Conservation (phyloP, 2,329 filamentous ascomycete species). For the Fusarium fujikuroi region DNA sequence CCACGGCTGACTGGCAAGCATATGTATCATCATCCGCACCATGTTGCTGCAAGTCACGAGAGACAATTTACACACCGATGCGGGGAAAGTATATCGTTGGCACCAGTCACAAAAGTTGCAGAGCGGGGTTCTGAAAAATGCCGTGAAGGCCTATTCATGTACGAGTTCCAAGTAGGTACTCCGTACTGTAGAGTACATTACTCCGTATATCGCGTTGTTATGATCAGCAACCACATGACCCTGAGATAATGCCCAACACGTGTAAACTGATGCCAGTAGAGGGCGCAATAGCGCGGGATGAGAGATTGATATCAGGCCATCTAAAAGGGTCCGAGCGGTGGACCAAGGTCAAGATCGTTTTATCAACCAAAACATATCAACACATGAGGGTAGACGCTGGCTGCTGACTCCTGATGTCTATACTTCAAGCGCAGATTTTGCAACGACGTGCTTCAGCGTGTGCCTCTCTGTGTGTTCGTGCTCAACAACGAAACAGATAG, state of each 20-base stretch:
- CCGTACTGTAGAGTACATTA: background rate
- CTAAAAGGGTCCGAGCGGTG: constrained; percentile 19
- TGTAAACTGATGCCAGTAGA: constrained; percentile 8
- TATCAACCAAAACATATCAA: background rate
- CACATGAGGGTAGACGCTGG: background rate
- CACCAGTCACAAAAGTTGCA: constrained; percentile 19
- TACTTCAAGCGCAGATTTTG: background rate
- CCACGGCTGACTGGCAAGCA: constrained; percentile 5
- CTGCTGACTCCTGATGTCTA: background rate
- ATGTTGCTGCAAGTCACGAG: constrained; percentile 31
- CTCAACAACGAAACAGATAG: background rate
- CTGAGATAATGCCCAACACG: constrained; percentile 29
- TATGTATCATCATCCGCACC: constrained; percentile 12
- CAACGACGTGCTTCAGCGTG: background rate
- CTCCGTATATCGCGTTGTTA: background rate
- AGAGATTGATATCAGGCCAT: constrained; percentile 13
- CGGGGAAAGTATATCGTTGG: constrained; percentile 28
- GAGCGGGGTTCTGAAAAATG: constrained; percentile 23
- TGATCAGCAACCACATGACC: constrained; percentile 41
- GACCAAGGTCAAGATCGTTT: background rate
- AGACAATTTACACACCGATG: constrained; percentile 22
- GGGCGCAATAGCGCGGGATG: constrained; percentile 11
- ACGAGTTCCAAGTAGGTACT: background rate
- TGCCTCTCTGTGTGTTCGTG: background rate
- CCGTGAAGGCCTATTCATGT: constrained; percentile 11